A percentile compares a stretch with the other conserved stretches of the same genome.
Conservation (phyloP, 768 basidiomycete genomes). For the Gloeopeniophorella convolvens region DNA sequence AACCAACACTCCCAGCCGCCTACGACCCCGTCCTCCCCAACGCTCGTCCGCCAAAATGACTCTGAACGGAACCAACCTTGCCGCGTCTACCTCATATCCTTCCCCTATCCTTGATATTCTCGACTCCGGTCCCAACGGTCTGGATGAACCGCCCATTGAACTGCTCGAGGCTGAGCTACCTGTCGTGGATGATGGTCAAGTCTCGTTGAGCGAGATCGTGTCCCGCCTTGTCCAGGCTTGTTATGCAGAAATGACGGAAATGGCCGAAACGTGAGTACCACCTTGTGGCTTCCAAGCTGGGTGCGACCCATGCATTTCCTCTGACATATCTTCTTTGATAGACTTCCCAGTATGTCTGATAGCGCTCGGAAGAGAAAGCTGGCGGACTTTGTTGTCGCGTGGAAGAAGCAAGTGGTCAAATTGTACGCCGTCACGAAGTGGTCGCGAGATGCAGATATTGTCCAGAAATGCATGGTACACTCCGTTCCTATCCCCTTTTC, state of each 20-base stretch:
- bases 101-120: constrained; percentile 16
- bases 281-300: not conserved
- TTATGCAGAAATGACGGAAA: constrained; percentile 75
- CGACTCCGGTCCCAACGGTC: constrained; percentile 26
- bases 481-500: not conserved
- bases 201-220: constrained; percentile 65
- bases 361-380: constrained; percentile 70
- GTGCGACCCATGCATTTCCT: too few species aligned
- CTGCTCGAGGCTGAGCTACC: constrained; percentile 72
- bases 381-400: constrained; percentile 87
- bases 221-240: constrained; percentile 73
- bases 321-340: constrained; percentile 28
- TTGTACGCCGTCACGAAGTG: constrained; percentile 83
- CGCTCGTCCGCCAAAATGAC: constrained; percentile 1
- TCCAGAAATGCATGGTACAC: constrained; percentile 81
- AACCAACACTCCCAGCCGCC: not conserved
- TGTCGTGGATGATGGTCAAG: constrained; percentile 63
- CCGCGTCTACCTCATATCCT: not conserved
- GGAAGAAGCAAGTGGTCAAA: constrained; percentile 85
- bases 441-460: constrained; percentile 76
- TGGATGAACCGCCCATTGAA: constrained; percentile 39
- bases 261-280: constrained; percentile 73
- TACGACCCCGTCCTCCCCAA: not conserved
- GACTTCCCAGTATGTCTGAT: constrained; percentile 61
- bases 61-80: constrained; percentile 13